Conservation (phyloP, 1,139 yeast species). For the Debaryomyces psychrophilus region DNA sequence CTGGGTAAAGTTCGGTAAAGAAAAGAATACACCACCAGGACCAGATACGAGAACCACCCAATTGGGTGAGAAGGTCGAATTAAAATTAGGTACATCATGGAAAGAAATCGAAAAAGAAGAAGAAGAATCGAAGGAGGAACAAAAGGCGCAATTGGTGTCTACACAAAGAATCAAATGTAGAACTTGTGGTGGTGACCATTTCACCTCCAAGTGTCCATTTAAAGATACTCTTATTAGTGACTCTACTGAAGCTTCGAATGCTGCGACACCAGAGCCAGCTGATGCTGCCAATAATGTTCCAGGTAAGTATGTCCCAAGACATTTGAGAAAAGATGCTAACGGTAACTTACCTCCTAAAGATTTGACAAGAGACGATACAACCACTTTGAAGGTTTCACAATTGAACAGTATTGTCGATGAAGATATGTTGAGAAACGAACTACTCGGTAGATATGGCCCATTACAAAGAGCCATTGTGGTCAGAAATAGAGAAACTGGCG, state of each 20-base stretch:
- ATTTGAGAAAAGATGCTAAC: slow-evolving; percentile 62
- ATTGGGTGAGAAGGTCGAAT: slow-evolving; percentile 78
- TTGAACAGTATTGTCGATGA: slow-evolving; percentile 86
- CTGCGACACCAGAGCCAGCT: slow-evolving; percentile 37
- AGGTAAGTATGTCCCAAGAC: slow-evolving; percentile 77
- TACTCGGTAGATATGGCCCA: slow-evolving; percentile 72
- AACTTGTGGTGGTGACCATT: slow-evolving; percentile 92
- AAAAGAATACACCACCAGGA: slow-evolving; percentile 74
- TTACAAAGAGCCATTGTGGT: slow-evolving; percentile 83
- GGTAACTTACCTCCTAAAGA: slow-evolving; percentile 58
- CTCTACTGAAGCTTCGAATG: slow-evolving; percentile 36
- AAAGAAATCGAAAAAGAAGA: slow-evolving; percentile 61
- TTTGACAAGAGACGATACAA: slow-evolving; percentile 71
- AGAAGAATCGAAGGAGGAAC: slow-evolving; percentile 63
- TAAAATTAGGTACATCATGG: slow-evolving; percentile 73
- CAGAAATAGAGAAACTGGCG: slow-evolving; percentile 91
- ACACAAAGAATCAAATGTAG: slow-evolving; percentile 72
- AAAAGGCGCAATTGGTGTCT: slow-evolving; percentile 49
- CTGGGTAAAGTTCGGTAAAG: slow-evolving; percentile 85
- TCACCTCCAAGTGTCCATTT: slow-evolving; percentile 94
- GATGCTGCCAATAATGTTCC: slow-evolving; percentile 38
- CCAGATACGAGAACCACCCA: slow-evolving; percentile 90
- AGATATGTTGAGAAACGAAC: slow-evolving; percentile 72
- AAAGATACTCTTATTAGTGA: slow-evolving; percentile 80
- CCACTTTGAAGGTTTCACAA: slow-evolving; percentile 90